A percentile compares a stretch with the other conserved stretches of the same genome.
phyloP scores from a whole-genome alignment of 2,329 filamentous ascomycete species.

The Aspergillaceae sp. region DNA sequence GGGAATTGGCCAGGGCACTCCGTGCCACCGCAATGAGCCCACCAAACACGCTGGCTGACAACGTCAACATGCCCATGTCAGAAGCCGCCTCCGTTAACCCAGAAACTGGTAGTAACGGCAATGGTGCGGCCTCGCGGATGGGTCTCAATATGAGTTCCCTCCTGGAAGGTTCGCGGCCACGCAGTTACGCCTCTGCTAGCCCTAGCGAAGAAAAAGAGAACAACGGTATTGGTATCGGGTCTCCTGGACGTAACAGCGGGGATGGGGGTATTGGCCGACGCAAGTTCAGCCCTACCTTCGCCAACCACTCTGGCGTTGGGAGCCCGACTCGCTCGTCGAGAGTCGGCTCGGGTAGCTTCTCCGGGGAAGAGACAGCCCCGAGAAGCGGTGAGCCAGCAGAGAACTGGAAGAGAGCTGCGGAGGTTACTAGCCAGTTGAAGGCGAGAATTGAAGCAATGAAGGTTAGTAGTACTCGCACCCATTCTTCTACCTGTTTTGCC shows the following conservation, averaged over 20 bases:
- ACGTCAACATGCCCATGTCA: constrained; percentile 42
- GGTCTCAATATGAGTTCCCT: constrained; percentile 31
- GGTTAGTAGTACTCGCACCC: constrained; percentile 25
- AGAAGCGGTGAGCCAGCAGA: constrained; percentile 55
- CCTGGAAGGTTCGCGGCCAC: constrained; percentile 34
- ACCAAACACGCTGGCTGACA: constrained; percentile 37
- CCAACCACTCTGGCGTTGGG: constrained; percentile 26
- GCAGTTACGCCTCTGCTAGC: constrained; percentile 40
- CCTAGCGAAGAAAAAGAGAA: constrained; percentile 69
- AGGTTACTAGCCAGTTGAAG: constrained; percentile 96
- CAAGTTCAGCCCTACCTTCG: constrained; percentile 38
- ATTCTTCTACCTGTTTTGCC: no score
- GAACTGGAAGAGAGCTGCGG: constrained; percentile 93
- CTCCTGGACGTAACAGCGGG: constrained; percentile 19
- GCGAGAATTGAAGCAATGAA: constrained; percentile 99
- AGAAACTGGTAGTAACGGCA: constrained; percentile 24
- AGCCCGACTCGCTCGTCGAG: constrained; percentile 32
- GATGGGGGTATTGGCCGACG: constrained; percentile 29
- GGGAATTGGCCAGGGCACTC: constrained; percentile 55
- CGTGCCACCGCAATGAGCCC: constrained; percentile 34
- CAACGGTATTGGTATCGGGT: constrained; percentile 32
- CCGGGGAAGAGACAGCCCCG: constrained; percentile 25
- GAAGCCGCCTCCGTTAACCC: constrained; percentile 43
- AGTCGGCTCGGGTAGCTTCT: constrained; percentile 28
- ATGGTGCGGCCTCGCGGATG: constrained; percentile 16